Evolutionary conservation across 1,139 yeast species (phyloP).

Genomic region (Hanseniaspora uvarum): DNA sequence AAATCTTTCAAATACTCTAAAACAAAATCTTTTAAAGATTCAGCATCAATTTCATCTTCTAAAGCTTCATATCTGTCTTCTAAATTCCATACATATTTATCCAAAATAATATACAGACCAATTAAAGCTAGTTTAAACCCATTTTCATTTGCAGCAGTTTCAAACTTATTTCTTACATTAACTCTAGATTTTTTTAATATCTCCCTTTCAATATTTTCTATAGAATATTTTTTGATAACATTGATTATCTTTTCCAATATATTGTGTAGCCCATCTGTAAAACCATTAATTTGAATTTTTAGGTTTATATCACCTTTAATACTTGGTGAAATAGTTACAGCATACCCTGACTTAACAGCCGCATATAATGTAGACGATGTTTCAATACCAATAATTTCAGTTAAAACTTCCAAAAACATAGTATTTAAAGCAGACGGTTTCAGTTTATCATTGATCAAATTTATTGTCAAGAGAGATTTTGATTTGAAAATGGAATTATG

Average conservation of each 20-base stretch:
- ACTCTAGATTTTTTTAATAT: conserved; percentile 39
- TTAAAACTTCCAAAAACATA: conserved; percentile 42
- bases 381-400: conserved; percentile 37
- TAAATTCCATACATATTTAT: conserved; percentile 42
- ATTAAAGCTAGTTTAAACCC: conserved; percentile 40
- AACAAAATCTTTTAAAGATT: conserved; percentile 30
- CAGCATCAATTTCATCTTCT: conserved; percentile 44
- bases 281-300: conserved; percentile 43
- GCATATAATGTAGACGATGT: conserved; percentile 40
- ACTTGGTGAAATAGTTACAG: conserved; percentile 47
- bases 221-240: conserved; percentile 1
- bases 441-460: conserved; percentile 31
- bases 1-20: conserved; percentile 32
- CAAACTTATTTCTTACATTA: conserved; percentile 38
- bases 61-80: conserved; percentile 46
- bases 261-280: conserved; percentile 33
- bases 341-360: conserved; percentile 42
- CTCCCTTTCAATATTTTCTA: conserved; percentile 25
- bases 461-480: conserved; percentile 38
- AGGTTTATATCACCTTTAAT: conserved; percentile 43
- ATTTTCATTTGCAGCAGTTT: conserved; percentile 32
- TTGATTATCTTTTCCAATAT: conserved; percentile 15
- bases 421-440: conserved; percentile 32
- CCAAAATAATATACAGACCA: conserved; percentile 43
- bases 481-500: conserved; percentile 25